Conservation (phyloP, 129 eudicot species). For the Artemisia tridentata region DNA sequence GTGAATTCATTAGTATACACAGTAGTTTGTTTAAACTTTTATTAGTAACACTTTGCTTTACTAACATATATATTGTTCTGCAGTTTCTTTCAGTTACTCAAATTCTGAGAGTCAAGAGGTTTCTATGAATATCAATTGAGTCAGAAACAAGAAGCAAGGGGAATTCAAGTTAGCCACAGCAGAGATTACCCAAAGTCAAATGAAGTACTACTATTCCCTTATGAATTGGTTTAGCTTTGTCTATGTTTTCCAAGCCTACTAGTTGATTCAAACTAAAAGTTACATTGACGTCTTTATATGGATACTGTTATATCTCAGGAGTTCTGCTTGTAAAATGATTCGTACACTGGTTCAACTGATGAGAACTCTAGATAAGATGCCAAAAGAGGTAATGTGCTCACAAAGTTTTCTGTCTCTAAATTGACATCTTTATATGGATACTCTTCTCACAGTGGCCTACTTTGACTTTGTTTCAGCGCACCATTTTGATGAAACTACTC, state of each 20-base stretch:
- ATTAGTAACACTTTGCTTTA: slow-evolving; percentile 19
- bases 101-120: slow-evolving; percentile 81
- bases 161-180: slow-evolving; percentile 72
- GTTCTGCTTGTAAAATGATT: slow-evolving; percentile 97
- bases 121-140: slow-evolving; percentile 84
- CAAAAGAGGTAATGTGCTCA: slow-evolving; percentile 69
- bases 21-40: neutral
- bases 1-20: neutral
- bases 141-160: slow-evolving; percentile 80
- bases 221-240: slow-evolving; percentile 18
- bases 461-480: slow-evolving; percentile 68
- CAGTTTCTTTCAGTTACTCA: slow-evolving; percentile 98
- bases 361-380: slow-evolving; percentile 99
- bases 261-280: neutral
- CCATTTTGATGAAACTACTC: slow-evolving; percentile 92
- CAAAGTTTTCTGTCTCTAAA: neutral
- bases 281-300: slow-evolving; percentile 1
- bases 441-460: neutral
- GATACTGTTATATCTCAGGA: slow-evolving; percentile 43
- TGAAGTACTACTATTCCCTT: slow-evolving; percentile 61
- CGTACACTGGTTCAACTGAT: slow-evolving; percentile 86
- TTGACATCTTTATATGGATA: neutral
- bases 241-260: slow-evolving; percentile 2
- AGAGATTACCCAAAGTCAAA: slow-evolving; percentile 85
- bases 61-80: slow-evolving; percentile 29